phyloP scores from a whole-genome alignment of 208 protist genomes.

The Trypanosoma melophagium region DNA sequence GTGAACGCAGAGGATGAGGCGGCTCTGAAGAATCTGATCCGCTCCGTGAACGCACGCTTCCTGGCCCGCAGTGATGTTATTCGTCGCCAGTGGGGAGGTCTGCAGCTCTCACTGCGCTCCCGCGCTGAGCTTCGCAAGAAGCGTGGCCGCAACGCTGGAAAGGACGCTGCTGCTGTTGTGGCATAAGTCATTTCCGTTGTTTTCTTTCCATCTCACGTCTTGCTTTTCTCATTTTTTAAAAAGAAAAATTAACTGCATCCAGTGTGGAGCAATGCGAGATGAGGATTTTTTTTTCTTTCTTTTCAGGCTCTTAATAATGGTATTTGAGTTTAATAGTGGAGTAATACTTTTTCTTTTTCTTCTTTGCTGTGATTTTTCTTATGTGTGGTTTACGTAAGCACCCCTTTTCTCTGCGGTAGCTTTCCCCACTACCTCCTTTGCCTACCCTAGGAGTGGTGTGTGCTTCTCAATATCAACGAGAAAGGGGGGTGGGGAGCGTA shows the following conservation, averaged over 20 bases:
- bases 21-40: constrained; percentile 91
- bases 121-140: constrained; percentile 84
- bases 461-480: neutral
- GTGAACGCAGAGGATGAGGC: constrained; percentile 94
- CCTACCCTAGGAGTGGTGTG: too few species aligned
- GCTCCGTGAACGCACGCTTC: constrained; percentile 93
- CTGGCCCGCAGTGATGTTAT: constrained; percentile 91
- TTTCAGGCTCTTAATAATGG: too few species aligned
- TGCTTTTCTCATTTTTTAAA: constrained; percentile 14
- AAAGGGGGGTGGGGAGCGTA: too few species aligned
- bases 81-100: constrained; percentile 94
- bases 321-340: too few species aligned
- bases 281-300: too few species aligned
- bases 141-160: constrained; percentile 66
- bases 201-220: constrained; percentile 1
- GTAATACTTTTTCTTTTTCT: too few species aligned
- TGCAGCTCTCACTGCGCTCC: constrained; percentile 83
- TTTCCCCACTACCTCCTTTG: too few species aligned
- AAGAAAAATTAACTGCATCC: too few species aligned
- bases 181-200: constrained; percentile 3
- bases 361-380: neutral
- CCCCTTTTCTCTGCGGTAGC: too few species aligned
- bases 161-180: constrained; percentile 60
- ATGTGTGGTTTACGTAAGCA: neutral
- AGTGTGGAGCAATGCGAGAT: too few species aligned